Evolutionary conservation across 441 rosid genomes (phyloP), one percentile per base, ranked within the genome.

Genomic region (Croton laevigatus): DNA sequence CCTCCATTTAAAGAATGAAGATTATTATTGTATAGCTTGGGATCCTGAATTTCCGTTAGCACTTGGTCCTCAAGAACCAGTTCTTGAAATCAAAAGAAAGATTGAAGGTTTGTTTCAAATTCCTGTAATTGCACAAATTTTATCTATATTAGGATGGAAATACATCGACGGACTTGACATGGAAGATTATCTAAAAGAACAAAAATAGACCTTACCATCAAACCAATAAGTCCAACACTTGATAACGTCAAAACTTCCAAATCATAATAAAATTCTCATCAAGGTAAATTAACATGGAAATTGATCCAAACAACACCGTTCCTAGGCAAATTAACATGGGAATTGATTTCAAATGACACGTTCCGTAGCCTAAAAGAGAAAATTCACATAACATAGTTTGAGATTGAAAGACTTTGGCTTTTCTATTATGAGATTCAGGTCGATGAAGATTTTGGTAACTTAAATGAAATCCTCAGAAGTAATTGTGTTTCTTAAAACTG

Each of bases 331-430:
- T n/a, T n/a, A n/a, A n/a, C n/a, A n/a, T n/a, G n/a, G n/a, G n/a
- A n/a, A n/a, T n/a, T n/a, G n/a, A n/a, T n/a, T n/a, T n/a, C n/a
- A n/a, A n/a, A n/a, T n/a, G n/a, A n/a, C n/a, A n/a, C n/a, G n/a
- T n/a, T n/a, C n/a, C n/a, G n/a, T 22, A 91, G 96, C 83, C 78
- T 94, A 14, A 94, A 90, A 74, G 95, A 94, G 60, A 94, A 89
- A 76, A 89, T 94, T 20, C 89, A 88, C 76, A 79, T 84, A 13
- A 92, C 85, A 4, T 84, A 87, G 14, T 82, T 86, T 3, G 88
- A 96, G 0, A 81, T 82, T 4, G 84, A 76, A 76, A 81, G 87
- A 78, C 84, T 90, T 87, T 77, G 83, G 6, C 87, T 93, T n/a
- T 84, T 80, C 83, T 82, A 48, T 62, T 79, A 83, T 0, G 93